Evolutionary conservation across 2,329 filamentous ascomycete genomes (phyloP).

Genomic region (Cytospora mali): DNA sequence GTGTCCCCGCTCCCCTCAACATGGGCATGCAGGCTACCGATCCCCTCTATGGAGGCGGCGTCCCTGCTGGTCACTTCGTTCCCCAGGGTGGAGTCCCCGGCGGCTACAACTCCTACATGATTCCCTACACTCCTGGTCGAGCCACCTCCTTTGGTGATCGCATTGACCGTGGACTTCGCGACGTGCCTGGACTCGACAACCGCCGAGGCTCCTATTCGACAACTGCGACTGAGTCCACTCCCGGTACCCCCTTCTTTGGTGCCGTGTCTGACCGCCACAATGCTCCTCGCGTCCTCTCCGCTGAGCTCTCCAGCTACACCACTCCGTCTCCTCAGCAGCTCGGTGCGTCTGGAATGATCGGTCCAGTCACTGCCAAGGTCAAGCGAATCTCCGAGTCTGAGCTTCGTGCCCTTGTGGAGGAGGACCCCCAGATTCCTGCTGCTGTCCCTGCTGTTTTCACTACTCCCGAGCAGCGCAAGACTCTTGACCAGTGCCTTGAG

Average conservation of each 20-base stretch:
- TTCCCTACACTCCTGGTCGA: slow-evolving; percentile 59
- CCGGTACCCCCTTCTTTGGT: slow-evolving; percentile 67
- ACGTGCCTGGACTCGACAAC: slow-evolving; percentile 65
- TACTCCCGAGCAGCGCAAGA: slow-evolving; percentile 82
- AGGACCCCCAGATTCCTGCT: slow-evolving; percentile 80
- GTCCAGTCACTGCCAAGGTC: slow-evolving; percentile 46
- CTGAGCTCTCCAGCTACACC: slow-evolving; percentile 66
- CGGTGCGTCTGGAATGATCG: slow-evolving; percentile 44
- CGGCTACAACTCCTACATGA: slow-evolving; percentile 39
- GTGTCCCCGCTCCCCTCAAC: slow-evolving; percentile 21
- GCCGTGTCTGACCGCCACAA: slow-evolving; percentile 61
- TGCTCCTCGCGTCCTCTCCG: slow-evolving; percentile 59
- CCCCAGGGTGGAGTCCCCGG: slow-evolving; percentile 32
- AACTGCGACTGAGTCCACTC: slow-evolving; percentile 60
- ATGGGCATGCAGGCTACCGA: slow-evolving; percentile 31
- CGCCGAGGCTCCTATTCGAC: slow-evolving; percentile 70
- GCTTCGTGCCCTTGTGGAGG: slow-evolving; percentile 67
- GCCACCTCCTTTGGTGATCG: slow-evolving; percentile 48
- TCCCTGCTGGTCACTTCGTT: slow-evolving; percentile 32
- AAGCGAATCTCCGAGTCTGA: slow-evolving; percentile 47
- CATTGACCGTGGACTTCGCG: slow-evolving; percentile 49
- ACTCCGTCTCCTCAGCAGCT: slow-evolving; percentile 68
- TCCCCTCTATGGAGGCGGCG: slow-evolving; percentile 33
- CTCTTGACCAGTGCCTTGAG: slow-evolving; percentile 89
- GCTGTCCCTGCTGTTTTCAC: slow-evolving; percentile 90